Evolutionary conservation across 208 protist genomes (phyloP).

Genomic region (Acanthamoeba lugdunensis): DNA sequence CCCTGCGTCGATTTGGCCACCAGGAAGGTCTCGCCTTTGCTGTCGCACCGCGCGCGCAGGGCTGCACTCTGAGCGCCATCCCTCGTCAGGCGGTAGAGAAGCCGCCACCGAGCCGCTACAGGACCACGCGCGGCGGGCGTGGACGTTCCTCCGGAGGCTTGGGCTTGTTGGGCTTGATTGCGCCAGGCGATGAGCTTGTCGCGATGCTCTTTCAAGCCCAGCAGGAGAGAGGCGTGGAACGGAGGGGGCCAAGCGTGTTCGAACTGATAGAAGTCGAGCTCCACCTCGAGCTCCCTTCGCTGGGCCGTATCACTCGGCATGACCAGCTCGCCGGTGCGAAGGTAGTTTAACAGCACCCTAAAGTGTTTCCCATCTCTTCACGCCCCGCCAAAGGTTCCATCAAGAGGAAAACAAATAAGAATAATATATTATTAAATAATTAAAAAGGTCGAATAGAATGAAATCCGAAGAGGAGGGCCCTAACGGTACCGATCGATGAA

Average conservation of each 20-base stretch:
- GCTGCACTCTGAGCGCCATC: not conserved
- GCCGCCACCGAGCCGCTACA: not conserved
- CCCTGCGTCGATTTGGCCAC: not conserved
- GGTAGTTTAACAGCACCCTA: slow-evolving; percentile 15
- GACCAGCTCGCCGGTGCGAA: not conserved
- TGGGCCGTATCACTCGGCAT: not conserved
- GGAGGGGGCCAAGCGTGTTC: not conserved
- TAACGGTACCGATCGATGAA: not conserved
- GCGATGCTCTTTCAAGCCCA: not conserved
- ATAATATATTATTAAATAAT: too few species aligned
- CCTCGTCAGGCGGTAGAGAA: not conserved
- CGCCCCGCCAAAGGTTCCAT: not conserved
- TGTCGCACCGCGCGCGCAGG: not conserved
- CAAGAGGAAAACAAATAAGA: too few species aligned
- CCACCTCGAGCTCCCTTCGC: not conserved
- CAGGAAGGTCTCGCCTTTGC: not conserved
- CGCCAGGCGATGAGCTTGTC: slow-evolving; percentile 3
- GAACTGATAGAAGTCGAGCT: slow-evolving; percentile 53
- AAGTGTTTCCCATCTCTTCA: slow-evolving; percentile 26
- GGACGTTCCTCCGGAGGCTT: not conserved
- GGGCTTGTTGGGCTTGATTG: not conserved
- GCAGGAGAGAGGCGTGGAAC: not conserved
- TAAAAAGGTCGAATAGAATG: too few species aligned
- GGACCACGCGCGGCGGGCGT: too few species aligned
- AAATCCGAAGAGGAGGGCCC: too few species aligned